These are phyloP conservation scores for Psilocybe azurescens DNA, from an alignment of 768 basidiomycete species.

Conservation along the genomic window DNA sequence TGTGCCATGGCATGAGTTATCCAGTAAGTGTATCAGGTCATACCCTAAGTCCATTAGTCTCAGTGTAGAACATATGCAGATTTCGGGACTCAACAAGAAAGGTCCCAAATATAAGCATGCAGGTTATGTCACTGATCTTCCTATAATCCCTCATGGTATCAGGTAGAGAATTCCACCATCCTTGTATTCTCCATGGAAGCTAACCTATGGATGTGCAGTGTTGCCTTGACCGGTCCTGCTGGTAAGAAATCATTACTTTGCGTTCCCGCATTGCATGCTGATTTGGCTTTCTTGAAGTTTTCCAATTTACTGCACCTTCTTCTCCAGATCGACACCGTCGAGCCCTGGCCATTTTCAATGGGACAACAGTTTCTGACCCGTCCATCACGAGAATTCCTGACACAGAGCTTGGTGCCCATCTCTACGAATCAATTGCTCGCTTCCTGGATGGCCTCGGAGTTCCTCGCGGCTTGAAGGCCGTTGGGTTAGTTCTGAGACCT, in stretches of 20 bases:
- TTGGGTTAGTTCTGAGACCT: conserved; percentile 51
- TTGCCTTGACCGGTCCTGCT: conserved; percentile 90
- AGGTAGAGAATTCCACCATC: conserved; percentile 44
- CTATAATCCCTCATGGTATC: conserved; percentile 94
- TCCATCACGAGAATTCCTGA: conserved; percentile 78
- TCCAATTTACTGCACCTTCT: conserved; percentile 95
- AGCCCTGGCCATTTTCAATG: conserved; percentile 83
- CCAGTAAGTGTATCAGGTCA: conserved; percentile 57
- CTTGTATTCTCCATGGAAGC: background rate
- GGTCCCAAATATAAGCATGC: conserved; percentile 92
- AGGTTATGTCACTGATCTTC: conserved; percentile 83
- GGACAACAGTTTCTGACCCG: conserved; percentile 67
- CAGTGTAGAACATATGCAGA: conserved; percentile 46
- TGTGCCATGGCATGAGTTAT: conserved; percentile 91
- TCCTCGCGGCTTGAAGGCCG: conserved; percentile 83
- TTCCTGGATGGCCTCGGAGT: conserved; percentile 88
- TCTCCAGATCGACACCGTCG: conserved; percentile 91
- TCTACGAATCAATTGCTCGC: conserved; percentile 86
- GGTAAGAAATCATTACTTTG: conserved; percentile 41
- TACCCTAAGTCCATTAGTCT: background rate
- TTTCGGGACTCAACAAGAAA: conserved; percentile 93
- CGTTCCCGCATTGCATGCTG: no score
- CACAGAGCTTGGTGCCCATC: conserved; percentile 73
- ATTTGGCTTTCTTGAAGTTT: conserved; percentile 52
- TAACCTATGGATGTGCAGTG: conserved; percentile 42